Conservation (phyloP, 371 early-diverging fungal species). For the Coemansia sp. region DNA sequence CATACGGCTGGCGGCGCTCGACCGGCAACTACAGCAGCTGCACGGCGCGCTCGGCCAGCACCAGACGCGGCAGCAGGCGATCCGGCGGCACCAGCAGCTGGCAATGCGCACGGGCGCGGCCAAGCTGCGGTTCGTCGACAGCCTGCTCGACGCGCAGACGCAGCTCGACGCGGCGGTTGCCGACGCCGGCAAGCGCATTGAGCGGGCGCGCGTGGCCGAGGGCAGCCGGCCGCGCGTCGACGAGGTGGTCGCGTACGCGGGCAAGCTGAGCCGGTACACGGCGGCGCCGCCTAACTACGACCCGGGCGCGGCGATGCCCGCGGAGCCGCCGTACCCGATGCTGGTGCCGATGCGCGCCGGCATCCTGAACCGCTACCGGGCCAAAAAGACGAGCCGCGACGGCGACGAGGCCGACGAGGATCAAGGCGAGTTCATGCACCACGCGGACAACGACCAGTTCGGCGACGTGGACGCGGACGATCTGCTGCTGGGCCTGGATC, state of each 20-base stretch:
- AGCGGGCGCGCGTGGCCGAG: constrained; percentile 14
- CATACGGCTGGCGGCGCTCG: constrained; percentile 22
- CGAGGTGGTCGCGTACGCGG: constrained; percentile 57
- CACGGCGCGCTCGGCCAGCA: constrained; percentile 33
- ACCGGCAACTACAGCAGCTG: constrained; percentile 27
- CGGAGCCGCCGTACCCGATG: constrained; percentile 49
- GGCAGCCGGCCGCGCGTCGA: constrained; percentile 41
- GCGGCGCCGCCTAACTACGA: constrained; percentile 59
- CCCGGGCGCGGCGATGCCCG: constrained; percentile 44
- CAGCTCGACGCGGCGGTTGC: constrained; percentile 27
- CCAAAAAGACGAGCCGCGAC: constrained; percentile 14
- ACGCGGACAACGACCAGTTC: constrained; percentile 34
- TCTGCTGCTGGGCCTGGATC: constrained; percentile 46
- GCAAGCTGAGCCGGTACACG: constrained; percentile 55
- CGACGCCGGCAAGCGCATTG: constrained; percentile 27
- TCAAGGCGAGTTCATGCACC: constrained; percentile 23
- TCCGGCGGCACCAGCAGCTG: constrained; percentile 35
- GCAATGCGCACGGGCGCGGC: constrained; percentile 39
- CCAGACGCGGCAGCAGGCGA: constrained; percentile 42
- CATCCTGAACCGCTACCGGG: constrained; percentile 47
- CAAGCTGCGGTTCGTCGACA: constrained; percentile 35
- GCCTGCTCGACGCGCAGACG: constrained; percentile 34
- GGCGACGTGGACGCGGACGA: constrained; percentile 50
- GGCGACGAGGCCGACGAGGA: constrained; percentile 13
- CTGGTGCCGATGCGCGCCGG: constrained; percentile 53